These are phyloP conservation scores for Globisporangium nunn DNA, from an alignment of 352 stramenopile species.

Conservation along the genomic window DNA sequence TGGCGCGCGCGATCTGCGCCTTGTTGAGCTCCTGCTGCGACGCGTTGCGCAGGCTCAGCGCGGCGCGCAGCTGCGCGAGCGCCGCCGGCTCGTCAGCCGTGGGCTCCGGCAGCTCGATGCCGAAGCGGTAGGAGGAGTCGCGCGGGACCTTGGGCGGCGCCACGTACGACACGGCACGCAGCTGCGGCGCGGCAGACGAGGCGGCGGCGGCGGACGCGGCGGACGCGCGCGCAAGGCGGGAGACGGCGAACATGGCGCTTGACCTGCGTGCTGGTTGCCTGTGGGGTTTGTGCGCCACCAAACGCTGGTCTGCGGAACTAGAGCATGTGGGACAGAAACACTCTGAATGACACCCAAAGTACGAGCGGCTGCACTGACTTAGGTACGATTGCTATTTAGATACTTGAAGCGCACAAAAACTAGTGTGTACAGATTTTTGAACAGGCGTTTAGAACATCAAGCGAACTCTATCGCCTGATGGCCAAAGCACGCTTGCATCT, in stretches of 20 bases:
- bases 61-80: constrained; percentile 54
- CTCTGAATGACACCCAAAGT: too few relatives aligned
- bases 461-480: too few relatives aligned
- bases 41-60: constrained; percentile 71
- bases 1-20: constrained; percentile 66
- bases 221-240: constrained; percentile 19
- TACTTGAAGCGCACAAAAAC: too few relatives aligned
- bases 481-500: too few relatives aligned
- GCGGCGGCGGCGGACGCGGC: background rate
- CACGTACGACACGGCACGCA: constrained; percentile 30
- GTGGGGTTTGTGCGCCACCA: too few relatives aligned
- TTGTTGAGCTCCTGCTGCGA: constrained; percentile 83
- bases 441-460: too few relatives aligned
- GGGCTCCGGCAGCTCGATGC: background rate
- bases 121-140: constrained; percentile 44
- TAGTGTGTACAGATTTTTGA: too few relatives aligned
- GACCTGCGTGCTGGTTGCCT: too few relatives aligned
- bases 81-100: constrained; percentile 14
- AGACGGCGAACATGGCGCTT: constrained; percentile 28
- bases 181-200: background rate
- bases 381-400: too few relatives aligned
- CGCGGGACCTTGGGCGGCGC: constrained; percentile 44
- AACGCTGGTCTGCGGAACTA: too few relatives aligned
- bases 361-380: too few relatives aligned
- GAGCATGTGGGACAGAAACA: too few relatives aligned